Percentiles rank a stretch among this genome's conserved stretches.
phyloP scores from a whole-genome alignment of 352 stramenopile species.

The Blastocystis sp. region DNA sequence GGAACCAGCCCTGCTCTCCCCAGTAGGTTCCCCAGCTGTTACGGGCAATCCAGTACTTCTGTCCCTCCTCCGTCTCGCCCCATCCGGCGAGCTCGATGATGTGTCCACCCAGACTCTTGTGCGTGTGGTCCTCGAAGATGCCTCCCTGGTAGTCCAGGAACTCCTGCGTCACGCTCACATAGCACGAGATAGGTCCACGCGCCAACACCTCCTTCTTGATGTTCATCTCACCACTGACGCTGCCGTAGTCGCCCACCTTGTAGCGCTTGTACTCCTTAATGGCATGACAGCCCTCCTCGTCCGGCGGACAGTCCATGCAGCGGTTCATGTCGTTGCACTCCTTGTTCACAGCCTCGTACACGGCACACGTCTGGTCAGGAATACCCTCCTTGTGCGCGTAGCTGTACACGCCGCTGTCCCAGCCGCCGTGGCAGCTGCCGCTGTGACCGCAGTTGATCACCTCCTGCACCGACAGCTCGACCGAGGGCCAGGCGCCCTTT shows the following conservation, averaged over 20 bases:
- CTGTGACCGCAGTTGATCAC: conserved; percentile 72
- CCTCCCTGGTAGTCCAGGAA: conserved; percentile 70
- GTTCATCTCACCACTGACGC: conserved; percentile 69
- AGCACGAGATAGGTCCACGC: conserved; percentile 75
- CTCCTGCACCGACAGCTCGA: conserved; percentile 72
- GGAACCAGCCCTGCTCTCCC: conserved; percentile 80
- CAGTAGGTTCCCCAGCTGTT: conserved; percentile 82
- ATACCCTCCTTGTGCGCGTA: conserved; percentile 76
- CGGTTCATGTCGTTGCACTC: conserved; percentile 69
- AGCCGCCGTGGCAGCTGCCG: conserved; percentile 67
- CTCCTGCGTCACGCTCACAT: conserved; percentile 68
- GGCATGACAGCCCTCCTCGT: conserved; percentile 65
- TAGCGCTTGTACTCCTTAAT: conserved; percentile 77
- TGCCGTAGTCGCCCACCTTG: conserved; percentile 76
- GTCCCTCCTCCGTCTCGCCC: conserved; percentile 72
- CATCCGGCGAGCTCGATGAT: conserved; percentile 76
- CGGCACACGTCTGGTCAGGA: conserved; percentile 79
- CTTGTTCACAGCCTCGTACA: conserved; percentile 75
- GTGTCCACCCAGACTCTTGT: conserved; percentile 73
- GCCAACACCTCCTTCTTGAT: conserved; percentile 83
- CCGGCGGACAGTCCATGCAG: conserved; percentile 62
- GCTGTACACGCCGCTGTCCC: conserved; percentile 80
- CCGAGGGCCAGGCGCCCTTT: conserved; percentile 73
- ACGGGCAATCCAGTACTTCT: conserved; percentile 80
- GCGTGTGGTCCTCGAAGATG: conserved; percentile 72